Conservation (phyloP, 23 red algal genomes). For the Gracilaria domingensis region DNA sequence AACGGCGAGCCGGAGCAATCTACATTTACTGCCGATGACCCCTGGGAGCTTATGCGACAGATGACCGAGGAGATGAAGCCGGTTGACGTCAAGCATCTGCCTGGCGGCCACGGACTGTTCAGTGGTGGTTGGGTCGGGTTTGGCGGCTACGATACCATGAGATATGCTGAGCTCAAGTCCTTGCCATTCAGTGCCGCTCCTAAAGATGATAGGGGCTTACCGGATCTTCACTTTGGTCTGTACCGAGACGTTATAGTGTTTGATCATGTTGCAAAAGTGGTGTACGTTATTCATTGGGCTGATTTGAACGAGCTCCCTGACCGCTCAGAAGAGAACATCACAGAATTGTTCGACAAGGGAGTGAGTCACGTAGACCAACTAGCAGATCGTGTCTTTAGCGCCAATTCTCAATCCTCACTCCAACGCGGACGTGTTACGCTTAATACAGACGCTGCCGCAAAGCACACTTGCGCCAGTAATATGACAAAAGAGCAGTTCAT, state of each 20-base stretch:
- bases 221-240: constrained; percentile 90
- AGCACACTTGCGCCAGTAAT: constrained; percentile 63
- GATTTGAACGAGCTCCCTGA: constrained; percentile 57
- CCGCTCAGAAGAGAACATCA: neutral
- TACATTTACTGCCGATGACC: constrained; percentile 55
- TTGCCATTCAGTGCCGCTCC: constrained; percentile 88
- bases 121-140: constrained; percentile 98
- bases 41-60: constrained; percentile 83
- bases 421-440: constrained; percentile 63
- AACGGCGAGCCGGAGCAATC: neutral
- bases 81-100: constrained; percentile 36
- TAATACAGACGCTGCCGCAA: constrained; percentile 65
- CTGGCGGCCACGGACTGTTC: constrained; percentile 66
- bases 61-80: constrained; percentile 77
- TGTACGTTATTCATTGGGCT: constrained; percentile 89
- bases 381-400: constrained; percentile 34
- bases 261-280: constrained; percentile 90
- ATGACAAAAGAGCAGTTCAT: constrained; percentile 98
- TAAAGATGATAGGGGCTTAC: constrained; percentile 85
- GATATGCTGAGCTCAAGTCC: constrained; percentile 91
- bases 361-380: constrained; percentile 47
- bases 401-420: constrained; percentile 48
- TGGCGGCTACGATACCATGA: constrained; percentile 97
- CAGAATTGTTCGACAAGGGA: neutral
- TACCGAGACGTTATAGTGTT: constrained; percentile 88